Conservation (phyloP, 2,329 filamentous ascomycete genomes). For the Bipolaris zeicola region DNA sequence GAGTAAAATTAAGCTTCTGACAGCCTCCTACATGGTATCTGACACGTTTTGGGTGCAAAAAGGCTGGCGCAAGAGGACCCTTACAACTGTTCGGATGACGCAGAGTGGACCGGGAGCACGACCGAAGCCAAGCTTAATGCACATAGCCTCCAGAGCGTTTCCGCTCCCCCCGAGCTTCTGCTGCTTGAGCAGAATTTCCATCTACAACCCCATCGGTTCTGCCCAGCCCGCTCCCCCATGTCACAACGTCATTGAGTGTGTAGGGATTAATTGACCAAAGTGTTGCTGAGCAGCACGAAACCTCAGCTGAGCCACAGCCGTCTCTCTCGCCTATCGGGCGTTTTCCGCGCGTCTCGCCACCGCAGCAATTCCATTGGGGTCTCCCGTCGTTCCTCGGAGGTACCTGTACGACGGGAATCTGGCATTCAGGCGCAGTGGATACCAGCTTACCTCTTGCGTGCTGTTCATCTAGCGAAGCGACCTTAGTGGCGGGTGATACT, state of each 20-base stretch:
- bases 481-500: constrained; percentile 6
- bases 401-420: constrained; percentile 3
- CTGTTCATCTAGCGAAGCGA: neutral
- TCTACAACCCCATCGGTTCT: constrained; percentile 1
- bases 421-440: neutral
- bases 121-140: constrained; percentile 12
- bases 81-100: constrained; percentile 4
- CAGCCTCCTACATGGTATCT: neutral
- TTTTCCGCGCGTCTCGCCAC: neutral
- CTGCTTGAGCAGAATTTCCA: constrained; percentile 19
- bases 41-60: neutral
- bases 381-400: neutral
- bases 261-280: constrained; percentile 1
- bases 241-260: neutral
- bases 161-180: constrained; percentile 3
- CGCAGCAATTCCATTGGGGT: neutral
- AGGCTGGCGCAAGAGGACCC: neutral
- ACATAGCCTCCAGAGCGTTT: constrained; percentile 1
- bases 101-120: constrained; percentile 3
- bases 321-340: neutral
- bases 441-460: neutral
- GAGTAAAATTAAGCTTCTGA: neutral
- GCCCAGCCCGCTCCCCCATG: neutral
- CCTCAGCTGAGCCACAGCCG: neutral
- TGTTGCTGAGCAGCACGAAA: neutral